These are phyloP conservation scores for Kodamaea hsintzibuensis DNA, from an alignment of 805 yeast species.

Conservation along the genomic window DNA sequence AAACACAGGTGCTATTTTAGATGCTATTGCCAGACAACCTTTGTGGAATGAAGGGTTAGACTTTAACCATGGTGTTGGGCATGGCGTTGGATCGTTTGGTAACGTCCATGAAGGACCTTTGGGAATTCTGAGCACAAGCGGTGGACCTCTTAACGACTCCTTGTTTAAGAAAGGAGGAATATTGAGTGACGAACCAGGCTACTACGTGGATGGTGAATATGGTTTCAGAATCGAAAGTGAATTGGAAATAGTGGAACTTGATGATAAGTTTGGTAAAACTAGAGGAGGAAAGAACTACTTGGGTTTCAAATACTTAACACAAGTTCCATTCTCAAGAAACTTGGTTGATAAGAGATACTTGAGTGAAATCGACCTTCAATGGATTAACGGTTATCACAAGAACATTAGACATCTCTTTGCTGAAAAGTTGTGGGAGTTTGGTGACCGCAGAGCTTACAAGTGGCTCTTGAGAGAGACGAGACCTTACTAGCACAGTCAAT, in stretches of 20 bases:
- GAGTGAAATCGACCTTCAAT: conserved; percentile 29
- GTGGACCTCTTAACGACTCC: conserved; percentile 51
- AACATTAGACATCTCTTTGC: conserved; percentile 34
- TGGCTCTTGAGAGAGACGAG: conserved; percentile 77
- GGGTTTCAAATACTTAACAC: conserved; percentile 42
- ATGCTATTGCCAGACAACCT: conserved; percentile 78
- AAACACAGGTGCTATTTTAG: conserved; percentile 74
- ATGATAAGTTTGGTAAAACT: conserved; percentile 38
- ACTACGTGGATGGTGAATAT: conserved; percentile 82
- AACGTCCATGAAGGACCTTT: conserved; percentile 95
- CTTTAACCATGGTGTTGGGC: conserved; percentile 95
- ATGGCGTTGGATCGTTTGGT: conserved; percentile 91
- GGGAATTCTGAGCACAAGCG: conserved; percentile 63
- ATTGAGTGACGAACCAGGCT: conserved; percentile 93
- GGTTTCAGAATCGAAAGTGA: conserved; percentile 92
- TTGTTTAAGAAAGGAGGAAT: conserved; percentile 61
- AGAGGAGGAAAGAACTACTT: conserved; percentile 32
- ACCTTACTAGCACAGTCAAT: conserved; percentile 4
- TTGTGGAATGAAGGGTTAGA: conserved; percentile 82
- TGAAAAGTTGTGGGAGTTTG: conserved; percentile 46
- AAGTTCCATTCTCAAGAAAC: conserved; percentile 40
- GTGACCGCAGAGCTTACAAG: conserved; percentile 57
- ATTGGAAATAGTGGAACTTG: conserved; percentile 53
- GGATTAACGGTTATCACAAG: conserved; percentile 43
- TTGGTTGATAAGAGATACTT: conserved; percentile 36